Percentiles rank a stretch among this genome's conserved stretches.
phyloP scores from a whole-genome alignment of 441 rosid species.

The Bruguiera hainesii region DNA sequence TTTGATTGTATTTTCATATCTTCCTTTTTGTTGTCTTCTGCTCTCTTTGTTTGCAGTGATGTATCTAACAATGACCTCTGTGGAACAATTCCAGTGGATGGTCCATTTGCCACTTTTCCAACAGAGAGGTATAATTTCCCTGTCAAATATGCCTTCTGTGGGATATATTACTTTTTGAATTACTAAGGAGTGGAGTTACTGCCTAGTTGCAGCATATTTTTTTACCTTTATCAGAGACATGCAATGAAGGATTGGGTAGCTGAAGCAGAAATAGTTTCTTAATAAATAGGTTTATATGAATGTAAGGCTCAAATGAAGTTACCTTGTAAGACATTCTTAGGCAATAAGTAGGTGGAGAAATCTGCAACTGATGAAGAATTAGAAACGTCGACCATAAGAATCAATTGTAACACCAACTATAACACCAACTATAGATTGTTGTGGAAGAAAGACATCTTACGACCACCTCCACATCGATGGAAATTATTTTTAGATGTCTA shows the following conservation, averaged over 20 bases:
- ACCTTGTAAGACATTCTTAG: too few species aligned
- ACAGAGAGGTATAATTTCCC: constrained; percentile 44
- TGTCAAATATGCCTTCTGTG: background rate
- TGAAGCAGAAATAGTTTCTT: too few species aligned
- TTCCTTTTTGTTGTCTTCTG: constrained; percentile 6
- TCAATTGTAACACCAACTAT: background rate
- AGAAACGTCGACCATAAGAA: background rate
- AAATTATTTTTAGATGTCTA: too few species aligned
- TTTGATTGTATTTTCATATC: background rate
- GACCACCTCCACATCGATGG: too few species aligned
- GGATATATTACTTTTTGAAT: background rate
- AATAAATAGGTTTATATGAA: too few species aligned
- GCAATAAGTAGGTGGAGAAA: too few species aligned
- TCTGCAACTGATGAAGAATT: background rate
- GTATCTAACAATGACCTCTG: constrained; percentile 65
- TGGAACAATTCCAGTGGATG: constrained; percentile 78
- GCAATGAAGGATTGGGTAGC: too few species aligned
- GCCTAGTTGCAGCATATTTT: background rate
- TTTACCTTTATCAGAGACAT: background rate
- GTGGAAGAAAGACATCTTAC: too few species aligned
- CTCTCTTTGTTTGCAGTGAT: constrained; percentile 42
- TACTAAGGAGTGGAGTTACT: background rate
- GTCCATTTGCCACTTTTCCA: constrained; percentile 55
- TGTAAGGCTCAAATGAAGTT: too few species aligned
- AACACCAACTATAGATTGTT: background rate